Conservation (phyloP, 176 grass and related monocot species). For the Urochloa ruziziensis region DNA sequence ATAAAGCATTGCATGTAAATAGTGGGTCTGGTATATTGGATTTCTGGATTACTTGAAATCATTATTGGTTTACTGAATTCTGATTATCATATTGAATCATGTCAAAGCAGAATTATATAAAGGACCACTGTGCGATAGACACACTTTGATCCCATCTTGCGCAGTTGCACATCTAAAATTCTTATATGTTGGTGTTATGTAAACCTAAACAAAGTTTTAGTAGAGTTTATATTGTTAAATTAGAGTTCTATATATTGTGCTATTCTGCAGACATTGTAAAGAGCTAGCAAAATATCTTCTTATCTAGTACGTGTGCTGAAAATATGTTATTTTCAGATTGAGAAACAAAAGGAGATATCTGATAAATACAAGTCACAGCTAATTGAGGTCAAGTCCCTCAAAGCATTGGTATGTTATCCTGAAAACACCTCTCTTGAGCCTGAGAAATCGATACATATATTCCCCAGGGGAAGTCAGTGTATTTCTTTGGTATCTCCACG, state of each 20-base stretch:
- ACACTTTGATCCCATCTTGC: slow-evolving; percentile 4
- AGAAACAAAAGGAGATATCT: slow-evolving; percentile 61
- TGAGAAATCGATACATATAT: slow-evolving; percentile 8
- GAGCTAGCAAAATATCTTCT: slow-evolving; percentile 16
- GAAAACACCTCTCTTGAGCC: slow-evolving; percentile 17
- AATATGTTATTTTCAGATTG: slow-evolving; percentile 64
- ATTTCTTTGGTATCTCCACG: not conserved
- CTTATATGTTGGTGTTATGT: slow-evolving; percentile 11
- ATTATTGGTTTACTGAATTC: not conserved
- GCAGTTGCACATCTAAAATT: not conserved
- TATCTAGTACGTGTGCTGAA: slow-evolving; percentile 27
- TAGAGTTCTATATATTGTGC: not conserved
- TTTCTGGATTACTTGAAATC: not conserved
- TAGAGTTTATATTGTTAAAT: slow-evolving; percentile 6
- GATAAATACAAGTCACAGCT: slow-evolving; percentile 55
- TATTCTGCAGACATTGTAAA: slow-evolving; percentile 15
- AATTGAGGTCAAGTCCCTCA: slow-evolving; percentile 74
- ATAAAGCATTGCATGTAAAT: not conserved
- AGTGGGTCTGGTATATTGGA: slow-evolving; percentile 1
- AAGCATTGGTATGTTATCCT: slow-evolving; percentile 67
- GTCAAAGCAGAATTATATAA: not conserved
- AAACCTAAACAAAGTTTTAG: not conserved
- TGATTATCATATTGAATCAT: not conserved
- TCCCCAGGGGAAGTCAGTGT: slow-evolving; percentile 5
- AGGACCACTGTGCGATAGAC: not conserved